phyloP scores from a whole-genome alignment of 2,329 filamentous ascomycete genomes.

The Setomelanomma holmii region DNA sequence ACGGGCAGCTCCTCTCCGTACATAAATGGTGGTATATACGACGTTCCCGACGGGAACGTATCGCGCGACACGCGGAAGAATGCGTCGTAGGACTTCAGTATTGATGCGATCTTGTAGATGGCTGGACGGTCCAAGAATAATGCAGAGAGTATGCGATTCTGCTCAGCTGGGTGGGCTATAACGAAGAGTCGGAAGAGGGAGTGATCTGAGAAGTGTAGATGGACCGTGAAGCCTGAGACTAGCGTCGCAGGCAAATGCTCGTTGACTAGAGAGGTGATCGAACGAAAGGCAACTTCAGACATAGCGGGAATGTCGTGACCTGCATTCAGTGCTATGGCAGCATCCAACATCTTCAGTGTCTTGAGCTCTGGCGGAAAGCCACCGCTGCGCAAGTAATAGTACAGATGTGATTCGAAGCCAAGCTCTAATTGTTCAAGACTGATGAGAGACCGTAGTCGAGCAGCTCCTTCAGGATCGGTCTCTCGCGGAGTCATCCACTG shows the following conservation, averaged over 20 bases:
- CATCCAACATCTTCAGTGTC: constrained; percentile 36
- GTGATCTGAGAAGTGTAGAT: constrained; percentile 29
- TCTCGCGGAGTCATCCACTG: constrained; percentile 13
- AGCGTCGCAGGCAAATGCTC: constrained; percentile 14
- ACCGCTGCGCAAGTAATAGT: constrained; percentile 29
- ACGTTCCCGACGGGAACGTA: constrained; percentile 19
- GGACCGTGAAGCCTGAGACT: constrained; percentile 24
- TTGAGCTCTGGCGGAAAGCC: constrained; percentile 34
- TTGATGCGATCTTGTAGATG: constrained; percentile 35
- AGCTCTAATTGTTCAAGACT: constrained; percentile 39
- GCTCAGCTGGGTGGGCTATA: constrained; percentile 13
- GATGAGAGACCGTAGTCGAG: constrained; percentile 30
- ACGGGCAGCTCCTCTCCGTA: constrained; percentile 40
- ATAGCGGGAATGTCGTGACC: constrained; percentile 19
- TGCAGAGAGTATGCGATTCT: constrained; percentile 19
- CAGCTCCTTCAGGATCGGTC: constrained; percentile 21
- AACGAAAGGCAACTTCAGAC: constrained; percentile 21
- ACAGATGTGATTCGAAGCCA: constrained; percentile 35
- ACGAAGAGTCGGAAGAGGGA: constrained; percentile 19
- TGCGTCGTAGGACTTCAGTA: constrained; percentile 28
- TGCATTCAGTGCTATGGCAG: constrained; percentile 28
- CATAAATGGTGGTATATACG: constrained; percentile 46
- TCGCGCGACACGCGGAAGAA: constrained; percentile 33
- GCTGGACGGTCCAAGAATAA: constrained; percentile 30
- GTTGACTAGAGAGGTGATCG: constrained; percentile 22